Base-by-base conservation (phyloP, 1,284 basidiomycete genomes). In the Trametes versicolor region DNA sequence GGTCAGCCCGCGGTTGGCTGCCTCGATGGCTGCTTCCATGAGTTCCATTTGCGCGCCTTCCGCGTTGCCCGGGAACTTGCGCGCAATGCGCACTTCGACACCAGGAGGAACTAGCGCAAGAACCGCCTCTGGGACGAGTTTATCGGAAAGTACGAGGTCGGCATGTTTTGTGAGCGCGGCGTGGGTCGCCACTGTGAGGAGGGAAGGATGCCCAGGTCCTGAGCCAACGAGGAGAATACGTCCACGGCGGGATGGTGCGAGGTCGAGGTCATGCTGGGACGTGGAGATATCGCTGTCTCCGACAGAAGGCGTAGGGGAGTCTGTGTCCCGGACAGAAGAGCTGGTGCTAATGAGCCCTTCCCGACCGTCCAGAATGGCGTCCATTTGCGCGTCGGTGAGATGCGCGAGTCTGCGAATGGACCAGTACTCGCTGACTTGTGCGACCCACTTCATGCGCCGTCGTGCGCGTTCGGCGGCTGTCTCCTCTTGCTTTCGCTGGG, bases 21-120 rank as follows among this genome's bases (percentile, higher is more conserved):
- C 96, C 57, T 92, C 90, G 2, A 98, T 81, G 0, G 96, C 97
- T 10, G 92, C 88, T 67, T 93, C 87, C 93, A 98, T 97, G 81
- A 99, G 88, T 79, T 99, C 97, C 53, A 86, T 87, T 77, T 99
- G 97, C 0, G 96, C 96, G 23, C 93, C 91, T 60, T 99, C 97
- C 1, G 96, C 95, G 74, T 99, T 99, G 0, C 97, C 97, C 0
- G 97, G 97, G 81, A 98, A 99, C 77, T 99, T 99, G 70, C 92
- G 92, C 17, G 97, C 97, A 68, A 99, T 98, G 9, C 91, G 87
- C 23, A 93, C 82, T 65, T 89, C 82, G 2, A 91, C 86, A 36
- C 79, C 85, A 5, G 84, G 79, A 0, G 97, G 97, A 57, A 99
- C 94, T n/a, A 98, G 83, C 0, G 86, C 88, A 32, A 99, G 89